Percentiles rank a stretch among this genome's conserved stretches.
Evolutionary conservation across 2,329 filamentous ascomycete species (phyloP).

Genomic region (Lojkania enalia): DNA sequence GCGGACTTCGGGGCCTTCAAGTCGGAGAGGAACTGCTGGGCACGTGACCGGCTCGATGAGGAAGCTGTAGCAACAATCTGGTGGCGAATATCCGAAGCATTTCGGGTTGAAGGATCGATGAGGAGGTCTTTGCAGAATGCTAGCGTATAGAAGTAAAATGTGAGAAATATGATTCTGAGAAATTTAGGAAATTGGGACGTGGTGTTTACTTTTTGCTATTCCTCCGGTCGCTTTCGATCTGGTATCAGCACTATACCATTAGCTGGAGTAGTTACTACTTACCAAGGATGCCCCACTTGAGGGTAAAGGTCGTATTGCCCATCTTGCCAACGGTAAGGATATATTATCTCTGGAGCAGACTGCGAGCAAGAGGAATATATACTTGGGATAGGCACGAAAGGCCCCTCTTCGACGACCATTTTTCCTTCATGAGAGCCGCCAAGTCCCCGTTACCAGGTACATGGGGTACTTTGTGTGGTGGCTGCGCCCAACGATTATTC

Average conservation of each 20-base stretch:
- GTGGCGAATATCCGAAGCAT: slow-evolving; percentile 67
- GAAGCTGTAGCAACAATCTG: slow-evolving; percentile 75
- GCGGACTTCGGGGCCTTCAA: slow-evolving; percentile 65
- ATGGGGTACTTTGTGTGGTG: slow-evolving; percentile 4
- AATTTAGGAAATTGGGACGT: neutral
- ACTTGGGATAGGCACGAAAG: too few relatives aligned
- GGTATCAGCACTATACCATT: neutral
- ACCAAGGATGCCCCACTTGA: slow-evolving; percentile 25
- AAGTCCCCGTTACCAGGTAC: slow-evolving; percentile 4
- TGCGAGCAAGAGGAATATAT: too few relatives aligned
- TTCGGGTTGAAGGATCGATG: slow-evolving; percentile 66
- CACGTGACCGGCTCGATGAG: slow-evolving; percentile 67
- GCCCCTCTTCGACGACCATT: too few relatives aligned
- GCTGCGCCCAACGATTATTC: neutral
- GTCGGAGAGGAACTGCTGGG: slow-evolving; percentile 69
- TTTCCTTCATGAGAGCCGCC: too few relatives aligned
- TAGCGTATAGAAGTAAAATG: slow-evolving; percentile 38
- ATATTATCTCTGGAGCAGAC: too few relatives aligned
- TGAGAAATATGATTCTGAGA: slow-evolving; percentile 51
- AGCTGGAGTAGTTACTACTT: neutral
- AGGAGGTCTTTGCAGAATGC: slow-evolving; percentile 68
- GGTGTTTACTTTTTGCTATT: slow-evolving; percentile 20
- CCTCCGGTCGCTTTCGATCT: slow-evolving; percentile 18
- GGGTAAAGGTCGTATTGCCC: slow-evolving; percentile 12
- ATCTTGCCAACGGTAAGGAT: too few relatives aligned